Evolutionary conservation across 2,329 filamentous ascomycete genomes (phyloP), one percentile per base, ranked within the genome.

Genomic region (Zymoseptoria tritici): DNA sequence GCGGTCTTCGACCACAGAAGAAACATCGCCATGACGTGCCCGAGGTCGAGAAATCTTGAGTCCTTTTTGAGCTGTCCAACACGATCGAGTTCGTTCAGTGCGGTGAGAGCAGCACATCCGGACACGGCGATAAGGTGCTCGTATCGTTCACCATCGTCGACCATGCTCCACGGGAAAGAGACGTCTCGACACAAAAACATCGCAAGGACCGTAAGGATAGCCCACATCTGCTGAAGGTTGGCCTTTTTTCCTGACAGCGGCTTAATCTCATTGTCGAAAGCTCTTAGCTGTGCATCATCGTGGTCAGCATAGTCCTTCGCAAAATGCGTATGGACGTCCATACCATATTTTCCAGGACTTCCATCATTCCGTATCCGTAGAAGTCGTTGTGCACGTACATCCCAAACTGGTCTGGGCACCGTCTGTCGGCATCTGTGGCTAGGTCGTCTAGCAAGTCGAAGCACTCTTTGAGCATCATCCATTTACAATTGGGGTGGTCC

Each of bases 401-500:
- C 8, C 52, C 60, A 36, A 59, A 59, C 13, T 6, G 19, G 20
- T 52, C 50, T 8, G 50, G 50, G 13, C 20, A n/a, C 20, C 50
- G 50, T 5, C 19, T 52, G 50, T 52, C 50, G 9, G 50, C 50
- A 9, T 50, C 58, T 49, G 21, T 31, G 21, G 22, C 22, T 24
- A 24, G 22, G 22, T 24, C 22, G 19, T 56, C 49, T 6, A 60
- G 58, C 20, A 60, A 22, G 22, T 56, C 54, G 54, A 60, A 56
- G 26, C 54, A 53, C 20, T 57, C 58, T 8, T 22, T 24, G 13
- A 60, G 54, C 58, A 60, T 60, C 13, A 57, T 26, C 54, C 54
- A 60, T 26, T 60, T 60, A 49, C 58, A 60, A n/a, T 54, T 20
- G 24, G 58, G 54, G 31, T 60, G 54, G 31, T 60, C 58, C n/a